Base-by-base conservation (phyloP, 768 basidiomycete genomes). In the Lentinula sp. region DNA sequence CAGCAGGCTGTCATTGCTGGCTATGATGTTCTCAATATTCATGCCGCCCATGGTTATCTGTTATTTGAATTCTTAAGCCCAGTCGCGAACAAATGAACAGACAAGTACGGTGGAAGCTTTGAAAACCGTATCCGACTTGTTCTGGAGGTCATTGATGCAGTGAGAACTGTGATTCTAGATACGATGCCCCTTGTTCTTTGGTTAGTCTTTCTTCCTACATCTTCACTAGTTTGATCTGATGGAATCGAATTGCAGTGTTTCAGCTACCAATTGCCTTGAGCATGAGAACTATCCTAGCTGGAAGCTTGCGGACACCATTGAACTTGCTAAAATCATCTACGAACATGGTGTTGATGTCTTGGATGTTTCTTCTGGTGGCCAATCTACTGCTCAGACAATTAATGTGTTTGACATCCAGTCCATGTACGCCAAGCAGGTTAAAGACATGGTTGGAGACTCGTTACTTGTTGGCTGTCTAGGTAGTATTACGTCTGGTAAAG, bases 241-340 rank as follows among this genome's bases (percentile, higher is more conserved):
- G 2, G 15, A 20, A 7, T 35, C 20, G 20, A 54, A 39, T 55
- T 16, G 35, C n/a, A 85, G 85, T n/a, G 72, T 93, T 32, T 87
- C 86, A 37, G 92, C 84, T 1, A 86, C 84, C 0, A 92, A 93
- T 60, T 89, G 89, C 86, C 73, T 89, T 8, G 84, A 86, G 64
- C 76, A 82, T 1, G 82, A 84, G 0, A 72, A 86, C 60, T 82
- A 87, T 62, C 79, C 80, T 13, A 82, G 82, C 4, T 91, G 91
- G 90, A 79, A 81, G n/a, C 63, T 81, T 0, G 83, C 87, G 68
- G 91, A 93, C 67, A 89, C 86, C 2, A 82, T 81, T 28, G 74
- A 78, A 35, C 74, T 93, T 23, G 82, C 85, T 2, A 73, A 76
- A 13, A 79, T 85, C 62, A 78, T 93, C 12, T 76, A 76, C n/a